Base-by-base conservation (phyloP, 2,329 filamentous ascomycete species). In the Fusarium compactum region DNA sequence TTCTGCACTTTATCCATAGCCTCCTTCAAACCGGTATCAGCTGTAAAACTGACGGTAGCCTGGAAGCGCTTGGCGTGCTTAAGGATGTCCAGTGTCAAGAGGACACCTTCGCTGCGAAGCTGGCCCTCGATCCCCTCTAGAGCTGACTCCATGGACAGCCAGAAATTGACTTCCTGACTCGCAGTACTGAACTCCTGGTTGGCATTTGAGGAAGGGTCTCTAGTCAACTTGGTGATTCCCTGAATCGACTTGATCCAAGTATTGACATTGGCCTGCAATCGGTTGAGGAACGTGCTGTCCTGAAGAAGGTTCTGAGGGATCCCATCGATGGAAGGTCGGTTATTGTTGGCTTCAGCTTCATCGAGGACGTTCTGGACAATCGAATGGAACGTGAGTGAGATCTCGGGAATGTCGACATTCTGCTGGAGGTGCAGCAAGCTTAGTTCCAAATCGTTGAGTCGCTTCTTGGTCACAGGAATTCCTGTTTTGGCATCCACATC, bases 241-340 rank as follows among this genome's bases (percentile, higher is more conserved):
- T 98, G 95, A 71, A 99, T 99, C 14, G 95, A 97, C 83, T 97
- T 97, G 83, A 99, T 99, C 96, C 96, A 99, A 69, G 91, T 91
- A 80, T 98, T 99, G 65, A 98, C 96, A 51, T 91, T 96, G 53
- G 93, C 91, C 79, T 98, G 96, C 40, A 99, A 85, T 74, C 92
- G 94, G 81, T 99, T 99, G 76, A 98, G 90, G 73, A 99, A 97
- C 14, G 90, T 90, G 76, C 93, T 97, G 81, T 98, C 96, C 62
- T 93, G 90, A 34, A 98, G 85, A n/a, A 97, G 86, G 14, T 88
- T 82, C 11, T 88, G 76, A 4, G 94, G 91, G 48, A 99, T 92
- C 66, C 94, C 82, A 45, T 98, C 94, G 45, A 95, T 89, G 1
- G 91, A 89, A 2, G 94, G 90, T 70, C 91, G 92, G 20, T 86